Percentiles rank a stretch among this genome's conserved stretches.
Evolutionary conservation across 2,329 filamentous ascomycete genomes (phyloP).

Genomic region (Aspergillus aculeatus): DNA sequence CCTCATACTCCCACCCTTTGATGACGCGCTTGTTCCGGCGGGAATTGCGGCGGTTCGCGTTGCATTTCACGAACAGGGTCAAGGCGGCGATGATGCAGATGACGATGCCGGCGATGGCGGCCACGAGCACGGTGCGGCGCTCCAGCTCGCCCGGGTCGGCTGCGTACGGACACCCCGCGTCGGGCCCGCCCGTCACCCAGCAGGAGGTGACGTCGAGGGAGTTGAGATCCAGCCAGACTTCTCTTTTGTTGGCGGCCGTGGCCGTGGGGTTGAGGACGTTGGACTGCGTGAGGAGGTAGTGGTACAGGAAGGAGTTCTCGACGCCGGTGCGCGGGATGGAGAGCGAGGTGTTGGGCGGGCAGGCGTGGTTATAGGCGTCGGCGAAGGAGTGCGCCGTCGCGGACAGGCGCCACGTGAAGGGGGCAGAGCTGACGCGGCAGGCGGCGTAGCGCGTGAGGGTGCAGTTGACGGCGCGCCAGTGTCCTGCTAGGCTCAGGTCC

Average conservation of each 20-base stretch:
- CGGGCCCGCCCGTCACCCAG: conserved; percentile 59
- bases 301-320: conserved; percentile 61
- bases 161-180: conserved; percentile 59
- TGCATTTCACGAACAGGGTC: conserved; percentile 64
- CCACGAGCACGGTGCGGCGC: conserved; percentile 56
- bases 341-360: conserved; percentile 53
- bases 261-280: conserved; percentile 26
- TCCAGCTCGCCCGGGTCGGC: conserved; percentile 43
- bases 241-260: conserved; percentile 21
- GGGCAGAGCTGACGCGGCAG: conserved; percentile 55
- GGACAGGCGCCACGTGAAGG: conserved; percentile 60
- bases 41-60: conserved; percentile 57
- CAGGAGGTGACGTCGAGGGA: conserved; percentile 56
- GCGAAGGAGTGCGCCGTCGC: conserved; percentile 43
- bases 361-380: conserved; percentile 46
- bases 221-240: conserved; percentile 63
- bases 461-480: conserved; percentile 61
- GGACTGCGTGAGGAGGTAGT: conserved; percentile 36
- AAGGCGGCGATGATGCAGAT: conserved; percentile 60
- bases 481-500: conserved; percentile 49
- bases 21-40: conserved; percentile 52
- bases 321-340: conserved; percentile 60
- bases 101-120: conserved; percentile 62
- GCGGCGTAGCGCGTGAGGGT: conserved; percentile 51
- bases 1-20: conserved; percentile 65